These are phyloP conservation scores for Pseudocercospora pini-densiflorae DNA, from an alignment of 2,329 filamentous ascomycete species.

Conservation along the genomic window DNA sequence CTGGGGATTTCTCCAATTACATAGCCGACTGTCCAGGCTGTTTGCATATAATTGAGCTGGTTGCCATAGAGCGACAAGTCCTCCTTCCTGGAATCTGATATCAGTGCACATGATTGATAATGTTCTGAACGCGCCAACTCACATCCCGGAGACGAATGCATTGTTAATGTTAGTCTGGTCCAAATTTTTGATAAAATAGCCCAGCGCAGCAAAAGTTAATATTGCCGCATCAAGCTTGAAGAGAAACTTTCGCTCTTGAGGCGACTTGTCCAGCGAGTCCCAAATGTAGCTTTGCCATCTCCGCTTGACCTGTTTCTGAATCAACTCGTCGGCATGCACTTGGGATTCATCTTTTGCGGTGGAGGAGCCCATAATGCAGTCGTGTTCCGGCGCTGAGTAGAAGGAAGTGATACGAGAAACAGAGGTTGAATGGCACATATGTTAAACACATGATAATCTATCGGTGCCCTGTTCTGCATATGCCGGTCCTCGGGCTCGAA, in stretches of 20 bases:
- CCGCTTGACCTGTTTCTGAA: neutral
- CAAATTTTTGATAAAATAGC: too few species aligned
- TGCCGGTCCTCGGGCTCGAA: too few species aligned
- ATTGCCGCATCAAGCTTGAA: too few species aligned
- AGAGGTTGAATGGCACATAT: too few species aligned
- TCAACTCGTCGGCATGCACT: neutral
- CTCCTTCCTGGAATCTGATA: slow-evolving; percentile 43
- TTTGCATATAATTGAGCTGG: slow-evolving; percentile 60
- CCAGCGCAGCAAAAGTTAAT: too few species aligned
- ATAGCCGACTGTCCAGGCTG: slow-evolving; percentile 63
- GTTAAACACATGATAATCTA: too few species aligned
- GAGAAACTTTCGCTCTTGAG: too few species aligned
- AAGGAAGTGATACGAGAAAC: too few species aligned
- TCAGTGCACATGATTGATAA: neutral
- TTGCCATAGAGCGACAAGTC: slow-evolving; percentile 58
- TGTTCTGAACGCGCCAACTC: neutral
- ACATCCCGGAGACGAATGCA: neutral
- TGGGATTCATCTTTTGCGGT: neutral
- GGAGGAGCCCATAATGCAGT: neutral
- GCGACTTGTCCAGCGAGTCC: too few species aligned
- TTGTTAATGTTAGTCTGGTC: slow-evolving; percentile 22
- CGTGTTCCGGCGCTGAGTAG: slow-evolving; percentile 37
- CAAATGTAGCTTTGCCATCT: neutral
- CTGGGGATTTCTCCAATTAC: slow-evolving; percentile 42
- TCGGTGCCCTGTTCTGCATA: too few species aligned